These are phyloP conservation scores for Brassica rapa DNA, from an alignment of 345 rosid species.

Conservation along the genomic window DNA sequence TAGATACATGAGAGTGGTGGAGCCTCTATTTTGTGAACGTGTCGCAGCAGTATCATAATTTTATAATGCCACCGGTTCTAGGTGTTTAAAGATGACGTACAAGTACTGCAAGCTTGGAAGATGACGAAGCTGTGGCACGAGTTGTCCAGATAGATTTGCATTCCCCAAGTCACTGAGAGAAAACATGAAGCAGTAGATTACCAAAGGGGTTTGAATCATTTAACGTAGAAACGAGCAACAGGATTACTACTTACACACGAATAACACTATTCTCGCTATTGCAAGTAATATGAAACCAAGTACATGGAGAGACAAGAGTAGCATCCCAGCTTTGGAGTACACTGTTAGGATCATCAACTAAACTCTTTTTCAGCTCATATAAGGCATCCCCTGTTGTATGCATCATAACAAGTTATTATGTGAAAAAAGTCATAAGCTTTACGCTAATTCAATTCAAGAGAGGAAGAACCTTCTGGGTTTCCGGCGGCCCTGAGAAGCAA, in stretches of 20 bases:
- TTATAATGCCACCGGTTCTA: neutral
- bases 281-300: conserved; percentile 89
- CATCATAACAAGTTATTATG: neutral
- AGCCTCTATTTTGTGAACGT: neutral
- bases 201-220: neutral
- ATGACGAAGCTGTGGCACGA: conserved; percentile 29
- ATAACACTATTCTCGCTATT: conserved; percentile 63
- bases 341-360: conserved; percentile 59
- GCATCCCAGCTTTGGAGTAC: conserved; percentile 85
- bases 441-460: neutral
- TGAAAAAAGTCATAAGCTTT: neutral
- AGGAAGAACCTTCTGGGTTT: conserved; percentile 53
- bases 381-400: conserved; percentile 67
- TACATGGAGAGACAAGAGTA: conserved; percentile 75
- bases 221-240: neutral
- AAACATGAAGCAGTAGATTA: neutral
- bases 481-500: conserved; percentile 48
- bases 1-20: conserved; percentile 4
- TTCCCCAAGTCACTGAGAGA: conserved; percentile 41
- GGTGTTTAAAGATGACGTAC: conserved; percentile 47
- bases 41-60: neutral
- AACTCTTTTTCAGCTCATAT: conserved; percentile 55
- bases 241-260: conserved; percentile 64
- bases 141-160: conserved; percentile 37
- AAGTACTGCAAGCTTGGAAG: conserved; percentile 42